Conservation (phyloP, 371 early-diverging fungal species). For the Choanephora cucurbitarum region DNA sequence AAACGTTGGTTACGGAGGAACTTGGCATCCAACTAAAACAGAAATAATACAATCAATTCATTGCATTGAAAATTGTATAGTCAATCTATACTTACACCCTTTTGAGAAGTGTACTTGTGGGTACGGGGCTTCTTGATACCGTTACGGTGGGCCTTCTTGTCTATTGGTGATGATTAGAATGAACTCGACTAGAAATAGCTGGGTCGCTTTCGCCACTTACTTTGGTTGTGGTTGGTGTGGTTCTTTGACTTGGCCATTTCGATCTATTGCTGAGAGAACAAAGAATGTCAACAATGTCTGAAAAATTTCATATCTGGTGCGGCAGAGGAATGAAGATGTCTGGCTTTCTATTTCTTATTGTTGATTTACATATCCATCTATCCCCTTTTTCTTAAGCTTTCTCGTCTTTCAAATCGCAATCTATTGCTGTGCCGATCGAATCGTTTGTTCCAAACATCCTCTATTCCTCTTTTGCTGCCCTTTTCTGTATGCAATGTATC, state of each 20-base stretch:
- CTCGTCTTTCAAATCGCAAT: no score
- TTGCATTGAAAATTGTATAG: neutral
- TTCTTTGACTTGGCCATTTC: constrained; percentile 96
- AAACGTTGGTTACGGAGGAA: constrained; percentile 98
- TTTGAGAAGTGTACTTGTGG: constrained; percentile 86
- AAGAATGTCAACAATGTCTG: no score
- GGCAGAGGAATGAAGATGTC: no score
- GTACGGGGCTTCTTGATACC: constrained; percentile 95
- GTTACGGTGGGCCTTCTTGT: constrained; percentile 98
- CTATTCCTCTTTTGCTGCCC: no score
- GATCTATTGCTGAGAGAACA: constrained; percentile 5
- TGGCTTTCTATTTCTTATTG: no score
- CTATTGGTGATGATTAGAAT: constrained; percentile 19
- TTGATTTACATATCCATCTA: no score
- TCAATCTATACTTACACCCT: constrained; percentile 74
- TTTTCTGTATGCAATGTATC: no score
- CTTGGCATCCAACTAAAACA: constrained; percentile 85
- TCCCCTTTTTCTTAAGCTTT: no score
- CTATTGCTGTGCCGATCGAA: no score
- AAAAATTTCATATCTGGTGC: no score
- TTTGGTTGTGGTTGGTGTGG: constrained; percentile 99
- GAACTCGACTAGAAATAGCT: neutral
- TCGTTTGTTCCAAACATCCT: no score
- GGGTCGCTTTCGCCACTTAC: constrained; percentile 31
- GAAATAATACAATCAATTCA: constrained; percentile 1